phyloP scores from a whole-genome alignment of 2,329 filamentous ascomycete species.

The Penicillium sp. region DNA sequence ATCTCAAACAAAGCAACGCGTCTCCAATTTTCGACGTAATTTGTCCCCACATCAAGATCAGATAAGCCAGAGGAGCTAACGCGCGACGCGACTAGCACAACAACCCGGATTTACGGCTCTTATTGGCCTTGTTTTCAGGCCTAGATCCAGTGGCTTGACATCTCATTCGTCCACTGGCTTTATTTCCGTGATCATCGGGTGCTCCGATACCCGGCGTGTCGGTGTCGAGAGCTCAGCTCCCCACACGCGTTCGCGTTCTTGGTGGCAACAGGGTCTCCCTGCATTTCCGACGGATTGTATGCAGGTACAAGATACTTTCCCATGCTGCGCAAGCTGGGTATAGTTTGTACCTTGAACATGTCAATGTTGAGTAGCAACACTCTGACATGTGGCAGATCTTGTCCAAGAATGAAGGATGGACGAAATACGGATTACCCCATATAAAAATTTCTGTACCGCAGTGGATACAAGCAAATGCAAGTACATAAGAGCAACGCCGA shows the following conservation, averaged over 20 bases:
- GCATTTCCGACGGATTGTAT: not conserved
- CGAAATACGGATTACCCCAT: constrained; percentile 3
- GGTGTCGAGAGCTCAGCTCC: constrained; percentile 4
- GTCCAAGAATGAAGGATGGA: constrained; percentile 19
- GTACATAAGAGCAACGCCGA: constrained; percentile 10
- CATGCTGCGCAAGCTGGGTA: too few relatives aligned
- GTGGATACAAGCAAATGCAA: too few relatives aligned
- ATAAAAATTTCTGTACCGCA: constrained; percentile 6
- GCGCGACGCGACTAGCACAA: constrained; percentile 22
- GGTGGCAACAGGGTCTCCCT: not conserved
- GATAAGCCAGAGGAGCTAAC: constrained; percentile 12
- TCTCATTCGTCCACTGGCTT: constrained; percentile 6
- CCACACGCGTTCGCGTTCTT: constrained; percentile 1
- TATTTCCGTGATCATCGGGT: constrained; percentile 1
- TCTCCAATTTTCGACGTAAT: constrained; percentile 14
- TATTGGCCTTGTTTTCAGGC: constrained; percentile 10
- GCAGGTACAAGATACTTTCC: too few relatives aligned
- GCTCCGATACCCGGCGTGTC: not conserved
- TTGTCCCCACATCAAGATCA: constrained; percentile 15
- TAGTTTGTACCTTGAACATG: not conserved
- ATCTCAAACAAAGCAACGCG: constrained; percentile 8
- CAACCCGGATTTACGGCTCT: constrained; percentile 26
- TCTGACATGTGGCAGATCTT: not conserved
- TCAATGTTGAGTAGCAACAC: not conserved
- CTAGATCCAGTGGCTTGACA: constrained; percentile 5